A percentile compares a stretch with the other conserved stretches of the same genome.
phyloP scores from a whole-genome alignment of 371 early-diverging fungal genomes.

The Massospora cicadina region DNA sequence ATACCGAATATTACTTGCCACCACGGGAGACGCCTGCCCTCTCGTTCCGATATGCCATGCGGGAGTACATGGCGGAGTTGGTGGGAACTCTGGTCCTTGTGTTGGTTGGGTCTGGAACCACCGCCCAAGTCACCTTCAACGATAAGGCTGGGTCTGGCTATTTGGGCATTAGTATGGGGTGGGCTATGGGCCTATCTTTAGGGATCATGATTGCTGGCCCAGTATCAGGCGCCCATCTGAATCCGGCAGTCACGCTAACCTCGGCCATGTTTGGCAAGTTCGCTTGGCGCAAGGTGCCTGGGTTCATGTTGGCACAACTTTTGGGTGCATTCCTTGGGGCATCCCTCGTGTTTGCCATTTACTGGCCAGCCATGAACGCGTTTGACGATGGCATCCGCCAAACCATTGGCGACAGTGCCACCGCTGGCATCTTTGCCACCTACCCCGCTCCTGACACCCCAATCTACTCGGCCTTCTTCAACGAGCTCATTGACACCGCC shows the following conservation, averaged over 20 bases:
- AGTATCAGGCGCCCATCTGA: constrained; percentile 51
- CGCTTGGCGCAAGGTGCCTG: constrained; percentile 35
- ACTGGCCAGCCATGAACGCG: constrained; percentile 35
- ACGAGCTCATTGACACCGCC: constrained; percentile 58
- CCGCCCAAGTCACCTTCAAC: constrained; percentile 26
- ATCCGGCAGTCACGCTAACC: constrained; percentile 57
- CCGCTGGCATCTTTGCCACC: constrained; percentile 54
- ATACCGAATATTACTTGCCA: background rate
- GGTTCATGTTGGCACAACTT: constrained; percentile 38
- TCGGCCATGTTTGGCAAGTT: constrained; percentile 46
- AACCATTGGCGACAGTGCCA: constrained; percentile 20
- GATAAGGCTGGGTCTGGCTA: constrained; percentile 12
- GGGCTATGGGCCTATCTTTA: constrained; percentile 33
- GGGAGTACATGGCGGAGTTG: constrained; percentile 50
- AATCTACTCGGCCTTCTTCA: constrained; percentile 35
- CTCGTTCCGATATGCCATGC: constrained; percentile 3
- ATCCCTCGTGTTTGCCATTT: constrained; percentile 25
- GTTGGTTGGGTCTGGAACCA: constrained; percentile 42
- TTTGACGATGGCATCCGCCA: constrained; percentile 38
- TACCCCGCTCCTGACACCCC: constrained; percentile 34
- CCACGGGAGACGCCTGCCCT: background rate
- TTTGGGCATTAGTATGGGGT: constrained; percentile 29
- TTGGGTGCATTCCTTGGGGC: constrained; percentile 52
- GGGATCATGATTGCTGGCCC: constrained; percentile 15
- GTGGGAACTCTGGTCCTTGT: constrained; percentile 57